Evolutionary conservation across 306 rosid species (phyloP).

Genomic region (Neltuma alba): DNA sequence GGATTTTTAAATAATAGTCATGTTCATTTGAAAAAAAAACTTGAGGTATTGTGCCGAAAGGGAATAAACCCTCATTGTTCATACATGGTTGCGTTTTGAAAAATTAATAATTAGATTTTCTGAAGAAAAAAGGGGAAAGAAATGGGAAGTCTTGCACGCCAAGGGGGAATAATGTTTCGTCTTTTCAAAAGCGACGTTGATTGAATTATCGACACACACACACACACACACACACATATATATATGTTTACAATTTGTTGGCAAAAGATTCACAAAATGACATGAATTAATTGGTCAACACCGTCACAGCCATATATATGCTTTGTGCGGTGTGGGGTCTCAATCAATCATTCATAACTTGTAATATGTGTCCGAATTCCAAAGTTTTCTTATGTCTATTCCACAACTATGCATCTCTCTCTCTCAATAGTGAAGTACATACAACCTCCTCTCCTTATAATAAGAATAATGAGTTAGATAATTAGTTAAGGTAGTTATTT

Average conservation of each 20-base stretch:
- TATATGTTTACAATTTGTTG: constrained; percentile 11
- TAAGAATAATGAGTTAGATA: too few species aligned
- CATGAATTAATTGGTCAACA: constrained; percentile 37
- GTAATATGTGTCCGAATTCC: constrained; percentile 44
- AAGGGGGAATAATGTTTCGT: constrained; percentile 60
- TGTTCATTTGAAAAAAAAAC: too few species aligned
- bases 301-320: constrained; percentile 36
- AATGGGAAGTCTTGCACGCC: constrained; percentile 55
- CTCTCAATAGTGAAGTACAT: not conserved
- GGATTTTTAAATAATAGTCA: too few species aligned
- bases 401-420: not conserved
- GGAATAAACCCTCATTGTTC: too few species aligned
- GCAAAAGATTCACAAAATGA: constrained; percentile 41
- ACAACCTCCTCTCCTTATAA: too few species aligned
- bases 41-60: too few species aligned
- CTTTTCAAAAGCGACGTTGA: constrained; percentile 38
- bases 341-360: constrained; percentile 53
- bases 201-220: too few species aligned
- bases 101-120: not conserved
- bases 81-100: too few species aligned
- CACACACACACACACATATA: too few species aligned
- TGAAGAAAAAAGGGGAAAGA: not conserved
- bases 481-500: too few species aligned
- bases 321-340: constrained; percentile 49
- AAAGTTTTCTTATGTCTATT: not conserved